Percentiles rank a stretch among this genome's conserved stretches.
phyloP scores from a whole-genome alignment of 768 basidiomycete species.

The Fibroporia radiculosa region DNA sequence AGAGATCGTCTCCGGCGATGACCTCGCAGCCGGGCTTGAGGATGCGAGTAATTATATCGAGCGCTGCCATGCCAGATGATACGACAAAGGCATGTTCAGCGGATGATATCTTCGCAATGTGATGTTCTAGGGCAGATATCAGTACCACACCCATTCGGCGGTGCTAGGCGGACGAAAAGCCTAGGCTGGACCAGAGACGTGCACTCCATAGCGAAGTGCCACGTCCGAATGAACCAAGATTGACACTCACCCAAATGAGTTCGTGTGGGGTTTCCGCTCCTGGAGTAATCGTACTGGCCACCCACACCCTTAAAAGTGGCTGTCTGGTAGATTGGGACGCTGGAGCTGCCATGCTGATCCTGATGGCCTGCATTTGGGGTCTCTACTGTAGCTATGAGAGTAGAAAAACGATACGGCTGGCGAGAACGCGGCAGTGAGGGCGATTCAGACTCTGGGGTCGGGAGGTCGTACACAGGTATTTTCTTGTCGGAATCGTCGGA shows the following conservation, averaged over 20 bases:
- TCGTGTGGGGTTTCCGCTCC: constrained; percentile 95
- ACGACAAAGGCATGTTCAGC: constrained; percentile 87
- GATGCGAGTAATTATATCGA: constrained; percentile 89
- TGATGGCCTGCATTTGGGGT: constrained; percentile 86
- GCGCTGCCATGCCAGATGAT: constrained; percentile 96
- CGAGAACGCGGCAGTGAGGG: constrained; percentile 47
- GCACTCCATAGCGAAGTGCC: background rate
- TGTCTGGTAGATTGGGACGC: constrained; percentile 96
- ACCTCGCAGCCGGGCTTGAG: constrained; percentile 95
- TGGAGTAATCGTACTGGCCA: constrained; percentile 87
- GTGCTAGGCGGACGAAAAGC: background rate
- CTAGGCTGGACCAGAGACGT: background rate
- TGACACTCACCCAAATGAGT: constrained; percentile 77
- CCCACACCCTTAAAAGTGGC: constrained; percentile 94
- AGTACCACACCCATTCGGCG: background rate
- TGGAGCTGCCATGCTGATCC: constrained; percentile 92
- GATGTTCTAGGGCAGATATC: constrained; percentile 63
- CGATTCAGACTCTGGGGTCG: constrained; percentile 78
- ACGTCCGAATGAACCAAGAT: background rate
- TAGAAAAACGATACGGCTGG: constrained; percentile 83
- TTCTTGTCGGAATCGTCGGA: constrained; percentile 5
- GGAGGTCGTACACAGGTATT: constrained; percentile 40
- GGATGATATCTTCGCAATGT: constrained; percentile 94
- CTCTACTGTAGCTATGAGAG: constrained; percentile 85
- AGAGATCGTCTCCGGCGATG: constrained; percentile 94